Conservation (phyloP, 2,329 filamentous ascomycete genomes). For the Boeremia lycopersici region DNA sequence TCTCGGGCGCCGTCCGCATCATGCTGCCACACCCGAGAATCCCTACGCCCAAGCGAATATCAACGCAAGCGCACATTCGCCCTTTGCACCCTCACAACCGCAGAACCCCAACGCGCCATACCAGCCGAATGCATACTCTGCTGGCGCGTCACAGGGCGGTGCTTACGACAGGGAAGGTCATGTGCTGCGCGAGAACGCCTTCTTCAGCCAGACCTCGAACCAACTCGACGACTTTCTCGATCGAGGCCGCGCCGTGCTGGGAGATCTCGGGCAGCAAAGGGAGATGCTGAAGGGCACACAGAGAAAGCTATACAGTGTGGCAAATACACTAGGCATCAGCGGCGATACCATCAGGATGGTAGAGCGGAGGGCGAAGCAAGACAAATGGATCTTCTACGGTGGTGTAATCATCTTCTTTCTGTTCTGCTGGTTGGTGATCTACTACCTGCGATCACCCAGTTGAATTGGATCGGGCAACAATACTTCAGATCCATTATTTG, state of each 20-base stretch:
- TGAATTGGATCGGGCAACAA: background rate
- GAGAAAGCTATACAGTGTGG: conserved; percentile 86
- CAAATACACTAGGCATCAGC: conserved; percentile 89
- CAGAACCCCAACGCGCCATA: conserved; percentile 42
- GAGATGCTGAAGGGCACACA: conserved; percentile 97
- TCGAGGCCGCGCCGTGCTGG: conserved; percentile 84
- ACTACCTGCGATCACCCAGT: conserved; percentile 67
- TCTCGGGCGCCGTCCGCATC: conserved; percentile 81
- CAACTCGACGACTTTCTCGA: conserved; percentile 95
- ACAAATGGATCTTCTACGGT: conserved; percentile 97
- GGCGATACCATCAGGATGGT: conserved; percentile 98
- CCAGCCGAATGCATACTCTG: conserved; percentile 50
- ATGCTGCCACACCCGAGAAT: conserved; percentile 84
- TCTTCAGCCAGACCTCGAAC: conserved; percentile 79
- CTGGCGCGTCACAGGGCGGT: conserved; percentile 40
- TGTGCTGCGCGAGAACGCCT: conserved; percentile 85
- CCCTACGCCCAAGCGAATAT: conserved; percentile 68
- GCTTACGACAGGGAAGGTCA: conserved; percentile 78
- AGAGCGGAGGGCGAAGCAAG: conserved; percentile 86
- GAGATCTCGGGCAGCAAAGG: conserved; percentile 85
- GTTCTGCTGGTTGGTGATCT: conserved; percentile 91
- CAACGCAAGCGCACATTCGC: conserved; percentile 30
- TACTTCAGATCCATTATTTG: background rate
- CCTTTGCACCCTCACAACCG: conserved; percentile 40
- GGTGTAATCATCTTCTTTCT: conserved; percentile 85